These are phyloP conservation scores for Lithocarpus polystachyus DNA, from an alignment of 306 rosid genomes.

Conservation along the genomic window DNA sequence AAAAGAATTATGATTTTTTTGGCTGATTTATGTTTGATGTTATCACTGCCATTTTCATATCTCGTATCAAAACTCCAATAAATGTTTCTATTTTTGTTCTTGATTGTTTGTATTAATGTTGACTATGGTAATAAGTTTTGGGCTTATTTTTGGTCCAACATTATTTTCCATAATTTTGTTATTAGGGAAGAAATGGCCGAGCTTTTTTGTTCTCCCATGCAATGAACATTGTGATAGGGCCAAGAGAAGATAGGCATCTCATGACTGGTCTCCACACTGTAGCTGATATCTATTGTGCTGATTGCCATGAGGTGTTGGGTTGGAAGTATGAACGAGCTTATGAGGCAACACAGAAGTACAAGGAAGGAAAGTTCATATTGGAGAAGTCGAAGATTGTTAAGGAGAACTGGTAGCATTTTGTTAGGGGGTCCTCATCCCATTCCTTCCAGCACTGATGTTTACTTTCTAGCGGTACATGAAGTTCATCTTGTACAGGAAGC, in stretches of 20 bases:
- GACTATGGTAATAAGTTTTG: not conserved
- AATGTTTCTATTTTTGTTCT: not conserved
- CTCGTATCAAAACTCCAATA: not conserved
- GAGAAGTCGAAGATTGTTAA: constrained; percentile 90
- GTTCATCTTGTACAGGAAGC: constrained; percentile 55
- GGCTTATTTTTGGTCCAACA: constrained; percentile 15
- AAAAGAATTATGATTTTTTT: no score
- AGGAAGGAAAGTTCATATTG: constrained; percentile 94
- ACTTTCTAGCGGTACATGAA: constrained; percentile 35
- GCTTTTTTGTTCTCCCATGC: constrained; percentile 98
- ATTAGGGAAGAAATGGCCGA: constrained; percentile 88
- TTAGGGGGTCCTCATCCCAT: constrained; percentile 26
- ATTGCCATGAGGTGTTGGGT: constrained; percentile 85
- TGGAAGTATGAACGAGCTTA: constrained; percentile 95
- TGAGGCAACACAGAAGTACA: constrained; percentile 90
- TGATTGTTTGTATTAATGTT: not conserved
- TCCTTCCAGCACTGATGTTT: constrained; percentile 30
- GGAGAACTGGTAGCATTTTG: constrained; percentile 78
- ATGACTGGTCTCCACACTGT: constrained; percentile 96
- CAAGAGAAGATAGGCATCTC: constrained; percentile 90
- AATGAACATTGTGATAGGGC: constrained; percentile 75
- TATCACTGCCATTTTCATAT: not conserved
- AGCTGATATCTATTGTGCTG: constrained; percentile 78
- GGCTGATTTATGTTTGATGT: no score
- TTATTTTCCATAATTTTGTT: constrained; percentile 24